phyloP scores from a whole-genome alignment of 257 asterid genomes.

The Apocynum venetum region DNA sequence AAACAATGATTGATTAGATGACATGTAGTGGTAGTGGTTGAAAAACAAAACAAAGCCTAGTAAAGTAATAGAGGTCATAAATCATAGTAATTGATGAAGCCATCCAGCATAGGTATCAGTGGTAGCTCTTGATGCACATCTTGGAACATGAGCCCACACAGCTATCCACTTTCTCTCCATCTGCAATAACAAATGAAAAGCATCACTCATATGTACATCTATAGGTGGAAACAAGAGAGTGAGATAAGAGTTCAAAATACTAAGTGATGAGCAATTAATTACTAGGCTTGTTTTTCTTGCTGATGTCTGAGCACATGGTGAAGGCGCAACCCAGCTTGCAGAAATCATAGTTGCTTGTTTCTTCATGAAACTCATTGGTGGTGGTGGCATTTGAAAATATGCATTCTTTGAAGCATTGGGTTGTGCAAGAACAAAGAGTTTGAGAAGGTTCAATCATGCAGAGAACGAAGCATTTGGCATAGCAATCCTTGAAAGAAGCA shows the following conservation, averaged over 20 bases:
- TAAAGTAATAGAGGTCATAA: background rate
- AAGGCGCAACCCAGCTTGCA: slow-evolving; percentile 93
- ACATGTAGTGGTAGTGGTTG: too few species aligned
- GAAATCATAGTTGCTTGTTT: slow-evolving; percentile 44
- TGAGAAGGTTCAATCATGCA: slow-evolving; percentile 87
- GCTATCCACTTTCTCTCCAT: slow-evolving; percentile 65
- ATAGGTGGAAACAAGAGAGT: too few species aligned
- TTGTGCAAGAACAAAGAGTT: slow-evolving; percentile 81
- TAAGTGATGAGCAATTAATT: slow-evolving; percentile 1
- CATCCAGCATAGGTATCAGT: background rate
- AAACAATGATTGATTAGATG: background rate
- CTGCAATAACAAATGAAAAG: slow-evolving; percentile 27
- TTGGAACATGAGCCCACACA: slow-evolving; percentile 90
- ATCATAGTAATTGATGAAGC: background rate
- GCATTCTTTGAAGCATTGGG: slow-evolving; percentile 81
- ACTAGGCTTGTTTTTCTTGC: slow-evolving; percentile 67
- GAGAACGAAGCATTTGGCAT: slow-evolving; percentile 74
- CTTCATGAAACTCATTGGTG: slow-evolving; percentile 20
- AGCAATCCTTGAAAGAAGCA: slow-evolving; percentile 77
- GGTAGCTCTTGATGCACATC: slow-evolving; percentile 58
- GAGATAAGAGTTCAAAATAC: too few species aligned
- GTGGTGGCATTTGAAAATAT: slow-evolving; percentile 45
- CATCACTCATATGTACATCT: background rate
- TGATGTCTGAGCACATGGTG: slow-evolving; percentile 63
- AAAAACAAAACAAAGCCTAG: too few species aligned